Evolutionary conservation across 2,329 filamentous ascomycete genomes (phyloP).

Genomic region (Fusarium metavorans): DNA sequence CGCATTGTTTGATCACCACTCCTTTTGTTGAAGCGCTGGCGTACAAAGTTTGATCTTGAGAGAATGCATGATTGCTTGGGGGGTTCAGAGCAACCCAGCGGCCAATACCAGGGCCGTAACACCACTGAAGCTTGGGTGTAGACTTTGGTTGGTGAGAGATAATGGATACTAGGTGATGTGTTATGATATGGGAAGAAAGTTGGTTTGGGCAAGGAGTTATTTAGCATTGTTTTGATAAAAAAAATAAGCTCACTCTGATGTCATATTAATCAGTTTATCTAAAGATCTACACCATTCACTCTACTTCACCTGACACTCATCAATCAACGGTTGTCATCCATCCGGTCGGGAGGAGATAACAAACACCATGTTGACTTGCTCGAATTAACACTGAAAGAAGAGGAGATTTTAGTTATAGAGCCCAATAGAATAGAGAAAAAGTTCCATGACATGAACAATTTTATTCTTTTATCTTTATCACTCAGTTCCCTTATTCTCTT

Average conservation of each 20-base stretch:
- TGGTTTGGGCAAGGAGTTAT: not conserved
- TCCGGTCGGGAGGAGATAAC: not conserved
- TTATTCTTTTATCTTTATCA: no score
- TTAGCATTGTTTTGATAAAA: not conserved
- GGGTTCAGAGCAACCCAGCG: not conserved
- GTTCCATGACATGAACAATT: no score
- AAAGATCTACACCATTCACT: not conserved
- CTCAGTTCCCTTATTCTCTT: not conserved
- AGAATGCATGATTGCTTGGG: not conserved
- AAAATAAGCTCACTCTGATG: not conserved
- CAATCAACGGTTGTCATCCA: not conserved
- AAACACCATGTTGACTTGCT: not conserved
- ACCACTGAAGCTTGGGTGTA: not conserved
- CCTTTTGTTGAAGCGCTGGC: conserved; percentile 32
- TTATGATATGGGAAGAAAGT: not conserved
- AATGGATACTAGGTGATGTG: not conserved
- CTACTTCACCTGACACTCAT: not conserved
- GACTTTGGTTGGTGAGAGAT: not conserved
- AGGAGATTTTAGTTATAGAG: no score
- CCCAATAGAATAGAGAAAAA: no score
- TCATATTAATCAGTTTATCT: not conserved
- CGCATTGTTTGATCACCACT: conserved; percentile 14
- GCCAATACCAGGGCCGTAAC: not conserved
- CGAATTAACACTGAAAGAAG: no score
- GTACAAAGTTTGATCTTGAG: conserved; percentile 8